These are phyloP conservation scores for Cutaneotrichosporon sp. DNA, from an alignment of 1,284 basidiomycete species.

Conservation along the genomic window DNA sequence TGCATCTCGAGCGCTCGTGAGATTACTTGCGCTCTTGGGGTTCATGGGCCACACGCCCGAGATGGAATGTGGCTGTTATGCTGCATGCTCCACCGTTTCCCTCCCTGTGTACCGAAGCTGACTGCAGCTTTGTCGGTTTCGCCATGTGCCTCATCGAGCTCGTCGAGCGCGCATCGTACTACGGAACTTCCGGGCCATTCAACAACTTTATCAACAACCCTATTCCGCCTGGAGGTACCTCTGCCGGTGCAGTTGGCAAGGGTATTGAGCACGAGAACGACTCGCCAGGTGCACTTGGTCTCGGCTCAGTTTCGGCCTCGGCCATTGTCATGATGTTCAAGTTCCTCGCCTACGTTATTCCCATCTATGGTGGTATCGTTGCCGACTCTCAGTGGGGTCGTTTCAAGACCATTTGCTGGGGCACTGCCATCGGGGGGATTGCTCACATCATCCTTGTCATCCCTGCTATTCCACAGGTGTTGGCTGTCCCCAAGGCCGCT, in stretches of 20 bases:
- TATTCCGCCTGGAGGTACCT: constrained; percentile 63
- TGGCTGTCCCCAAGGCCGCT: constrained; percentile 24
- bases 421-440: constrained; percentile 41
- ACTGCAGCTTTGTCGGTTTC: constrained; percentile 13
- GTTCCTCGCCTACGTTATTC: constrained; percentile 41
- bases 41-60: too few species aligned
- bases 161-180: constrained; percentile 43
- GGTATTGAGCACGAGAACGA: constrained; percentile 60
- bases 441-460: constrained; percentile 49
- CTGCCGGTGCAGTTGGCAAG: constrained; percentile 67
- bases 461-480: constrained; percentile 48
- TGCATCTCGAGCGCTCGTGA: too few species aligned
- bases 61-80: too few species aligned
- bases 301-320: constrained; percentile 35
- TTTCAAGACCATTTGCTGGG: constrained; percentile 67
- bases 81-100: too few species aligned
- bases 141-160: constrained; percentile 51
- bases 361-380: constrained; percentile 57
- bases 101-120: too few species aligned
- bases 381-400: constrained; percentile 65
- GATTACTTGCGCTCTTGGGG: too few species aligned
- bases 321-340: constrained; percentile 41
- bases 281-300: constrained; percentile 60
- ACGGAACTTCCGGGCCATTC: constrained; percentile 23
- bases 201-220: constrained; percentile 44